phyloP scores from a whole-genome alignment of 2,329 filamentous ascomycete species.

The Escovopsis sp. region DNA sequence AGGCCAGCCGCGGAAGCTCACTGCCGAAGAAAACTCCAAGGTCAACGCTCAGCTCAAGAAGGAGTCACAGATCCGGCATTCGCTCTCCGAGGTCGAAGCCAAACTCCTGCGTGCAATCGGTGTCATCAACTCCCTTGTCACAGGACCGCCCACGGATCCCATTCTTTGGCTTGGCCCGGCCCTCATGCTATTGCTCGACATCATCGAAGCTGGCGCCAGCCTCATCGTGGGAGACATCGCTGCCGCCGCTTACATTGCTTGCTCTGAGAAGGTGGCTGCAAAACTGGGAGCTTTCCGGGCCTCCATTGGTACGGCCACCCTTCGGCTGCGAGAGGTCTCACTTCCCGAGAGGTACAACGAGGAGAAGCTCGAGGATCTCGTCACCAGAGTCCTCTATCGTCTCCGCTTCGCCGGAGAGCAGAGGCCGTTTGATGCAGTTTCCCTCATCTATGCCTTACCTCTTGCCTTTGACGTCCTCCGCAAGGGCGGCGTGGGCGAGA shows the following conservation, averaged over 20 bases:
- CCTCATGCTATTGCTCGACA: constrained; percentile 54
- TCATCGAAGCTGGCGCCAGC: constrained; percentile 66
- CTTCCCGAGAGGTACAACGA: constrained; percentile 57
- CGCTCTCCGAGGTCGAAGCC: constrained; percentile 54
- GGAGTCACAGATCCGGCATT: constrained; percentile 61
- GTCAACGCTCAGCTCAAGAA: constrained; percentile 84
- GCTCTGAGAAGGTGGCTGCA: constrained; percentile 56
- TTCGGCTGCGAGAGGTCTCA: constrained; percentile 63
- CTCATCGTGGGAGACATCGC: constrained; percentile 69
- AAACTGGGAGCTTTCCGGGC: constrained; percentile 62
- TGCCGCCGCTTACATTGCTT: constrained; percentile 63
- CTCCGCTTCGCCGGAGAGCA: constrained; percentile 84
- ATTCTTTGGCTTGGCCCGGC: constrained; percentile 77
- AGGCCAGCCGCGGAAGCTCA: constrained; percentile 79
- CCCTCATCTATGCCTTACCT: constrained; percentile 74
- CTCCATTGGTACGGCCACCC: constrained; percentile 76
- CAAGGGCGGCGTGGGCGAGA: constrained; percentile 60
- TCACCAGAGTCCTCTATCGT: constrained; percentile 81
- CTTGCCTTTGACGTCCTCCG: constrained; percentile 65
- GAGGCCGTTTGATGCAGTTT: constrained; percentile 79
- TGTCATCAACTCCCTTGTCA: constrained; percentile 67
- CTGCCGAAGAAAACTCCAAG: constrained; percentile 74
- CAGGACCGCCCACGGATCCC: constrained; percentile 77
- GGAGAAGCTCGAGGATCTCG: constrained; percentile 69
- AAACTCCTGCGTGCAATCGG: constrained; percentile 70